phyloP scores from a whole-genome alignment of 257 asterid species.

The Osmanthus fragrans region DNA sequence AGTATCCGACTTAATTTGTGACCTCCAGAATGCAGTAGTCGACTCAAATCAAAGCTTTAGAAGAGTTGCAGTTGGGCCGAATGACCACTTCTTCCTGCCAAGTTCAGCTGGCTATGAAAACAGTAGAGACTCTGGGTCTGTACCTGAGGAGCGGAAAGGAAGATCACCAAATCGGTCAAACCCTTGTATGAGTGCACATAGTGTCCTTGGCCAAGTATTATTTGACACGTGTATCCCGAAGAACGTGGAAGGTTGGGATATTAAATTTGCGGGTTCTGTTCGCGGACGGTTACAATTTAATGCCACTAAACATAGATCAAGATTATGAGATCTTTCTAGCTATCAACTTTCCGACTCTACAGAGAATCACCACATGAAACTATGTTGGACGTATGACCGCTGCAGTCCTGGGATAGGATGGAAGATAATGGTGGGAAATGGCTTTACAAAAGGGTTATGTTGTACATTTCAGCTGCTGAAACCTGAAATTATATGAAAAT shows the following conservation, averaged over 20 bases:
- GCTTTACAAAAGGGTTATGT: not conserved
- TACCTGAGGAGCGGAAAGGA: slow-evolving; percentile 53
- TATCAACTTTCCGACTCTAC: slow-evolving; percentile 7
- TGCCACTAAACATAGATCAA: slow-evolving; percentile 58
- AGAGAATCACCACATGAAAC: not conserved
- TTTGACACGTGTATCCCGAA: slow-evolving; percentile 89
- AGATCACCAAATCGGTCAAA: slow-evolving; percentile 44
- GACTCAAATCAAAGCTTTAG: slow-evolving; percentile 78
- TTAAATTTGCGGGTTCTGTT: slow-evolving; percentile 66
- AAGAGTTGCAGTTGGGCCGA: slow-evolving; percentile 78
- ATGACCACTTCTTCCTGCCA: slow-evolving; percentile 80
- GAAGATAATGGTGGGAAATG: not conserved
- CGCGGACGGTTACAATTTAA: slow-evolving; percentile 52
- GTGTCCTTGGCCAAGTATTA: slow-evolving; percentile 77
- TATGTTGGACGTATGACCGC: not conserved
- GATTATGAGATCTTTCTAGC: slow-evolving; percentile 46
- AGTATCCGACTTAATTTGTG: slow-evolving; percentile 65
- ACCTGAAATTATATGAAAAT: not conserved
- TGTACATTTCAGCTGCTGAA: not conserved
- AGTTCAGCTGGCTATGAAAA: slow-evolving; percentile 55
- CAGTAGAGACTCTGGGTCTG: slow-evolving; percentile 38
- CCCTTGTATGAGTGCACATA: slow-evolving; percentile 64
- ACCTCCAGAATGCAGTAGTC: slow-evolving; percentile 90
- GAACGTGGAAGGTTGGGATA: slow-evolving; percentile 88
- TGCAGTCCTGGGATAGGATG: not conserved